Evolutionary conservation across 1,139 yeast genomes (phyloP).

Genomic region (Meyerozyma smithsonii): DNA sequence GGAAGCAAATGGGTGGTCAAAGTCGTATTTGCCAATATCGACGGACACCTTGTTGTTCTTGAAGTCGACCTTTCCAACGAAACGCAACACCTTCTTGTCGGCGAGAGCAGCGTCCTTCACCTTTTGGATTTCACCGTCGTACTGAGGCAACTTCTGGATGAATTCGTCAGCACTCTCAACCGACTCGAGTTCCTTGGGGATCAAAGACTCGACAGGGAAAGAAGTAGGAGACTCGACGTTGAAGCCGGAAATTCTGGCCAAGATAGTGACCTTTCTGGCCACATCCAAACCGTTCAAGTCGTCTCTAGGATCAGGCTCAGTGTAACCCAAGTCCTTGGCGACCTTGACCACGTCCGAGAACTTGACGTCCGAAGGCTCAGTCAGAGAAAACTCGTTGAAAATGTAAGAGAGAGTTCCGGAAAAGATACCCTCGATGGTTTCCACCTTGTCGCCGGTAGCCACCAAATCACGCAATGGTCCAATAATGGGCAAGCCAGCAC

Average conservation of each 20-base stretch:
- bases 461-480: constrained; percentile 84
- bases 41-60: constrained; percentile 67
- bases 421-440: constrained; percentile 90
- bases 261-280: constrained; percentile 94
- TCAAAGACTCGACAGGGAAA: constrained; percentile 92
- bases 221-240: constrained; percentile 85
- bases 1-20: constrained; percentile 92
- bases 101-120: constrained; percentile 77
- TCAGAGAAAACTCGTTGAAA: constrained; percentile 85
- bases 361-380: constrained; percentile 51
- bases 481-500: constrained; percentile 95
- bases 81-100: constrained; percentile 84
- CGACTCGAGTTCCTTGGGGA: constrained; percentile 80
- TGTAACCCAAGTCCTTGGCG: constrained; percentile 90
- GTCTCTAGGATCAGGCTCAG: constrained; percentile 99
- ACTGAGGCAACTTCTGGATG: constrained; percentile 72
- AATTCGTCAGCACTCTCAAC: constrained; percentile 73
- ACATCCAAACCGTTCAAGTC: constrained; percentile 97
- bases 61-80: constrained; percentile 86
- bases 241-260: constrained; percentile 88
- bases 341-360: constrained; percentile 86
- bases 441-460: constrained; percentile 87
- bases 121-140: constrained; percentile 72
- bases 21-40: constrained; percentile 79
- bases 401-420: constrained; percentile 96